Evolutionary conservation across 2,329 filamentous ascomycete species (phyloP).

Genomic region (Aspergillus calidoustus): DNA sequence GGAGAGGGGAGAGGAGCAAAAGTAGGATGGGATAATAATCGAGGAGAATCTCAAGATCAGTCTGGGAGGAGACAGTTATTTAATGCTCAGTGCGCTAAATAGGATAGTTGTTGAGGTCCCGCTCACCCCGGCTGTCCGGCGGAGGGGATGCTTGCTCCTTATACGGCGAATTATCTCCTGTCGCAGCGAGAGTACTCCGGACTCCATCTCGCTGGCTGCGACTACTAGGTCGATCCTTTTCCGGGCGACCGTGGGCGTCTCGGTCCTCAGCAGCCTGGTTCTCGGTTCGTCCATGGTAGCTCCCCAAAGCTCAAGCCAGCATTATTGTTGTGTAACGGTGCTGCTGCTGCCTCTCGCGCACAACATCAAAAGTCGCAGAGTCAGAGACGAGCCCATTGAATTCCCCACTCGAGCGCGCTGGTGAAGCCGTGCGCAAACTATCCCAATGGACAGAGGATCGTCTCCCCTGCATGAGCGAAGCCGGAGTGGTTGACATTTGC

Average conservation of each 20-base stretch:
- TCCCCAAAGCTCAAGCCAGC: constrained; percentile 10
- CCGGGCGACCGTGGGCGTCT: constrained; percentile 15
- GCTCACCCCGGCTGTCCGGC: constrained; percentile 26
- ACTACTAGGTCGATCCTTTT: constrained; percentile 8
- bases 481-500: constrained; percentile 5
- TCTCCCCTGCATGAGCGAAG: constrained; percentile 15
- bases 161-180: constrained; percentile 7
- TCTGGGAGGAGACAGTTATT: constrained; percentile 19
- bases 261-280: background rate
- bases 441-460: constrained; percentile 1
- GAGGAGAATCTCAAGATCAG: constrained; percentile 4
- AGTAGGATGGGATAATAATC: constrained; percentile 11
- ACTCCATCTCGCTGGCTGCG: background rate
- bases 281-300: constrained; percentile 12
- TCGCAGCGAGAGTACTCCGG: constrained; percentile 4
- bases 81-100: constrained; percentile 18
- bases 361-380: background rate
- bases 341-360: background rate
- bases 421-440: background rate
- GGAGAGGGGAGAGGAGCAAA: constrained; percentile 4
- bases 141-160: constrained; percentile 16
- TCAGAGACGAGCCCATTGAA: background rate
- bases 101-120: constrained; percentile 28
- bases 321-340: background rate
- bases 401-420: background rate